These are phyloP conservation scores for Neurospora tetraspora DNA, from an alignment of 495 filamentous ascomycete genomes.

Conservation along the genomic window DNA sequence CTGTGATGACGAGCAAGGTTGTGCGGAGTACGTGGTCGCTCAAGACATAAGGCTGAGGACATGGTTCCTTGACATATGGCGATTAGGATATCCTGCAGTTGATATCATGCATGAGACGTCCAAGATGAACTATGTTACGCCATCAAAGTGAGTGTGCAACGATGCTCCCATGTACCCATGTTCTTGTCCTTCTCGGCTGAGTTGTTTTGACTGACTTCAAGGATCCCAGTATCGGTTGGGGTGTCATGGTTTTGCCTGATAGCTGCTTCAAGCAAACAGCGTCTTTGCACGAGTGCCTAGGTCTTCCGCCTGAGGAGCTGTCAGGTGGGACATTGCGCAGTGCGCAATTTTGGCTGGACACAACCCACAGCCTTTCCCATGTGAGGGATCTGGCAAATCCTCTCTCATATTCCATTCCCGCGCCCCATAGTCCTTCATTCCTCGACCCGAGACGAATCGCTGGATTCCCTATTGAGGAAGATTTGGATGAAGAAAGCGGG, in stretches of 20 bases:
- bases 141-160: background rate
- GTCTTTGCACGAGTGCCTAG: constrained; percentile 22
- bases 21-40: constrained; percentile 56
- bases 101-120: background rate
- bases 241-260: constrained; percentile 34
- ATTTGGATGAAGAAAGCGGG: background rate
- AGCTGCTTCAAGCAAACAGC: constrained; percentile 29
- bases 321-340: background rate
- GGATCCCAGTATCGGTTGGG: constrained; percentile 30
- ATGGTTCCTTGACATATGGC: constrained; percentile 59
- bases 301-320: constrained; percentile 17
- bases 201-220: constrained; percentile 2
- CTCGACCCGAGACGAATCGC: constrained; percentile 6
- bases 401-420: constrained; percentile 2
- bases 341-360: constrained; percentile 10
- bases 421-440: background rate
- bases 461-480: background rate
- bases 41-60: constrained; percentile 61
- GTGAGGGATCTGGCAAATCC: constrained; percentile 11
- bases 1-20: constrained; percentile 52
- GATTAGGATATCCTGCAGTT: constrained; percentile 9
- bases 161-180: background rate
- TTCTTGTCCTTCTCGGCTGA: background rate
- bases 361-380: constrained; percentile 18
- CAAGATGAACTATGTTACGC: background rate